These are phyloP conservation scores for Backusella circina DNA, from an alignment of 192 early-diverging fungal species.

Conservation along the genomic window DNA sequence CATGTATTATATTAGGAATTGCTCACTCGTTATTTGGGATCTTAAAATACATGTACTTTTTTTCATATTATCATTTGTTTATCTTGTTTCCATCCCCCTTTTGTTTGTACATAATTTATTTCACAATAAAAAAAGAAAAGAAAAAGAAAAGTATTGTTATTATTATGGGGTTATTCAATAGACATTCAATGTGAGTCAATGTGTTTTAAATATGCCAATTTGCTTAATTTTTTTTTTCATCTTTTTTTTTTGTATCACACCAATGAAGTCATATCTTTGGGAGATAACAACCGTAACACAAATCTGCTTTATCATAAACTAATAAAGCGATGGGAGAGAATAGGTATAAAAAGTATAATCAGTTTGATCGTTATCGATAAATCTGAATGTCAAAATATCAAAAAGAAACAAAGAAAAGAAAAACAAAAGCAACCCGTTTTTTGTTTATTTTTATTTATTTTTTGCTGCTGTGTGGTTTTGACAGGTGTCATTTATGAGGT, in stretches of 20 bases:
- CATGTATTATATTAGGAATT: constrained; percentile 21
- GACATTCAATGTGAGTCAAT: neutral
- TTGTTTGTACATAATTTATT: neutral
- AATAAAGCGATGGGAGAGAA: neutral
- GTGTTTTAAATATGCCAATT: neutral
- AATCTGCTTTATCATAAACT: neutral
- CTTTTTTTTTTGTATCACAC: neutral
- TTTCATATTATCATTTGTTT: neutral
- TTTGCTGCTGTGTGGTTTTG: neutral
- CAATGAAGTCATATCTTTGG: neutral
- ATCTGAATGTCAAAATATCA: neutral
- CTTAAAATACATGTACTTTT: neutral
- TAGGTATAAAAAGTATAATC: neutral
- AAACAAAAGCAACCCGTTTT: neutral
- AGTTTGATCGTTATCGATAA: constrained; percentile 4
- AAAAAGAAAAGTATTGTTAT: neutral
- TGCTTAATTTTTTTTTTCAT: neutral
- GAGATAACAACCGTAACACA: neutral
- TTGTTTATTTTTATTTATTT: neutral
- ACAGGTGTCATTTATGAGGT: neutral
- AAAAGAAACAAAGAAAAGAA: neutral
- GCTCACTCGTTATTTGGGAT: constrained; percentile 26
- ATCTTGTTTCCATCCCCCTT: no score
- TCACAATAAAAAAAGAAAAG: neutral
- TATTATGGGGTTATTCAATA: no score